Evolutionary conservation across 2,329 filamentous ascomycete genomes (phyloP), one percentile per base, ranked within the genome.

Genomic region (Teratosphaeriaceae sp.): DNA sequence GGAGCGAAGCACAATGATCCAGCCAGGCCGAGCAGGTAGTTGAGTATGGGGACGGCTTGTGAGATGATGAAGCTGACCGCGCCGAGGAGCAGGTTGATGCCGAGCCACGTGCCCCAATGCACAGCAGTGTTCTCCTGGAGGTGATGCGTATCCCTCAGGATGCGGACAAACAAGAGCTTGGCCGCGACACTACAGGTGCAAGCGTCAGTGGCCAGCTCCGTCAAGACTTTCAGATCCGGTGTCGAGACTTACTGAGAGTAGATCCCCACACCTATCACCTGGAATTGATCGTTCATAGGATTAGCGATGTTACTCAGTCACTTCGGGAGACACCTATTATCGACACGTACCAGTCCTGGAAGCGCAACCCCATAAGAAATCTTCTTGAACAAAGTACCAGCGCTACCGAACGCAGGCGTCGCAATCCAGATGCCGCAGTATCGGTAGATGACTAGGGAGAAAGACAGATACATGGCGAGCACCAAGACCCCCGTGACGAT

Each of bases 381-480:
- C 56, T 76, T 80, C 65, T 82, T 80, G 51, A 82, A 65, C 1
- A 68, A 69, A 2, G 66, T 63, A 9, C 79, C 78, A 0, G 79
- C 79, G 35, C 72, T 78, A 18, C 78, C 78, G 0, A 82, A 68
- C 1, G 76, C 75, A 0, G 79, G 79, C 5, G 71, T 75, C 0
- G 78, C 73, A 5, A 82, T 75, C 71, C 73, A 82, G 42, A 74
- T 64, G 5, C 79, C 79, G 51, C 76, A 79, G 63, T 68, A 80
- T 37, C 68, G 65, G 59, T 81, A 81, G 3, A 80, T 73, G 2
- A 80, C 74, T 12, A 81, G 64, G 33, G 68, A 70, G 53, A 80
- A 76, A 24, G 69, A 68, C 7, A 79, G 65, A 53, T 82, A 81
- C 0, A 71, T 71, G 0, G 69, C 66, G 0, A 70, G 73, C 3